Base-by-base conservation (phyloP, 306 rosid genomes). In the Fragaria vesca region DNA sequence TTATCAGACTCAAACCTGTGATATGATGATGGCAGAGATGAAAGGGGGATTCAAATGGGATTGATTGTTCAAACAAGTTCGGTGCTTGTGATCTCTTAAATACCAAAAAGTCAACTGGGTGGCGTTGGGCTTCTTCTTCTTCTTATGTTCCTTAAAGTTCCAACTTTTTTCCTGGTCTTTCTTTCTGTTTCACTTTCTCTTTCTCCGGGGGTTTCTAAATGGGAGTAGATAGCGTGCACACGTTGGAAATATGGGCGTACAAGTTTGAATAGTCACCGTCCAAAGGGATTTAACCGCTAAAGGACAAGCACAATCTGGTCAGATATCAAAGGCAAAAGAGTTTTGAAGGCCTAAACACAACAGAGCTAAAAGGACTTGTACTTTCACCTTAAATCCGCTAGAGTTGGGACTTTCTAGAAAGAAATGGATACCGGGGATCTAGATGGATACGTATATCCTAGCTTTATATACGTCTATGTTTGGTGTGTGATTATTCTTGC, bases 81-180 rank as follows among this genome's bases (percentile, higher is more conserved):
- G 68, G 42, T 32, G 18, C 18, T 28, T 63, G 12, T 63, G n/a
- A 16, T 65, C 24, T 30, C 45, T 65, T 34, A 65, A 65, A 65
- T 65, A 34, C 69, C 5, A 65, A 34, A 65, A 65, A 65, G 69
- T 65, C 69, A 65, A 65, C 69, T 17, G 45, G 69, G 45, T 34
- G 24, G 69, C 69, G 9, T 16, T 15, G 65, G 36, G 69, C n/a
- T 62, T 13, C 42, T 28, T 4, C 28, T 58, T 58, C 65, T 26
- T 26, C 69, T 30, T 32, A 4, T 34, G n/a, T 34, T 65, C 40
- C 45, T 62, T 62, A 30, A 62, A 62, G 42, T 32, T 2, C 3
- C 66, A 4, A 9, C 18, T 20, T 28, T 60, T 28, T 28, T 4
- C 17, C 8, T 60, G 34, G 66, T 61, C 28, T 11, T 60, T 60